Base-by-base conservation (phyloP, 805 yeast genomes). In the Wickerhamiella kurtzmanii region DNA sequence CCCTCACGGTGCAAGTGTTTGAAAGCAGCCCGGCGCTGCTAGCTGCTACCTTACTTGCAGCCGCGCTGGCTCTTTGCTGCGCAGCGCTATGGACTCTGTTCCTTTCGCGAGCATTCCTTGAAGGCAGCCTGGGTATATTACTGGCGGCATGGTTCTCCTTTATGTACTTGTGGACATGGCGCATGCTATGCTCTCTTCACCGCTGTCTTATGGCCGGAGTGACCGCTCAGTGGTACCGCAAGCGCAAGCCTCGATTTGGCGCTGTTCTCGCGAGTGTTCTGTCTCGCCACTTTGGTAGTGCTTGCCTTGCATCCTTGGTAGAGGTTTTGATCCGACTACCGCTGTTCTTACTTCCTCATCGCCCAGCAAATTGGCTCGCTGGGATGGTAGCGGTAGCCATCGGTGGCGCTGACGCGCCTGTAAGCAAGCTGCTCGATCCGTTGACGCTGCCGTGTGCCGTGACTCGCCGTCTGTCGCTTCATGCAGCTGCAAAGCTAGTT, bases 101-200 rank as follows among this genome's bases (percentile, higher is more conserved):
- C 59, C 57, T 59, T 46, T 60, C 47, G 43, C 65, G 40, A 46
- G 64, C 50, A 50, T 65, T 56, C 44, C 58, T 48, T 46, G 57
- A 52, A 53, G 66, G 54, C 50, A 52, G 45, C 8, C 48, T 49
- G 9, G 49, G 60, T 38, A 28, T 45, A 22, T 15, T 53, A 41
- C 50, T 59, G 48, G 60, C 55, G 35, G 41, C 47, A 54, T 44
- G 65, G 60, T 48, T 56, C 58, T 45, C 60, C 43, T 43, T 68
- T 25, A 57, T 64, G 62, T 67, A 64, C 49, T 49, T 69, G 37
- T 68, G 72, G 72, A 63, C 71, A 1, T 65, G 69, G 66, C 65
- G 67, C 2, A 61, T 69, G 18, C 49, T 68, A 13, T 54, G 63
- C 39, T 66, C 66, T 8, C 53, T 67, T 41, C 65, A 65, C 47